Percentiles rank a stretch among this genome's conserved stretches.
These are phyloP conservation scores for Populus hybrid DNA, from an alignment of 441 rosid species.

Conservation along the genomic window DNA sequence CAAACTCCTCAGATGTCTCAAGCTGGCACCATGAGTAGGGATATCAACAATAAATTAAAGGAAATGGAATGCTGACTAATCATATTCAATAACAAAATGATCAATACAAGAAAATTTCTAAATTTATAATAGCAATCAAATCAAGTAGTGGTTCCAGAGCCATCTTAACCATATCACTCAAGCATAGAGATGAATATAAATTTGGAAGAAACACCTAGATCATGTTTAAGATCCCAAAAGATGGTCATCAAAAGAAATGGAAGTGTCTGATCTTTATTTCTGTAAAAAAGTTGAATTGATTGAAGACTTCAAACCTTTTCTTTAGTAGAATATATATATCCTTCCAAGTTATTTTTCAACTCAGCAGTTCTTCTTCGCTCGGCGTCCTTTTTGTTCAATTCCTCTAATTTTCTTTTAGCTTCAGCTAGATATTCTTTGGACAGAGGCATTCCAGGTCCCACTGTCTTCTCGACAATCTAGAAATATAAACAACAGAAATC, in stretches of 20 bases:
- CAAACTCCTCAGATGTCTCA: conserved; percentile 66
- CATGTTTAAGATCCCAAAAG: conserved; percentile 2
- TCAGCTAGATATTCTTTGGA: conserved; percentile 63
- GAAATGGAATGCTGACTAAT: background rate
- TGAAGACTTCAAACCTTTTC: conserved; percentile 57
- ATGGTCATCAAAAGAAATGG: conserved; percentile 12
- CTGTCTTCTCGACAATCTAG: conserved; percentile 77
- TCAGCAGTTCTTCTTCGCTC: conserved; percentile 75
- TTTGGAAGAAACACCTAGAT: conserved; percentile 8
- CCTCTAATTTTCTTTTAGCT: conserved; percentile 72
- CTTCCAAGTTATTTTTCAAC: conserved; percentile 87
- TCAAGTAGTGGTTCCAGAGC: background rate
- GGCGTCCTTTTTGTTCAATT: conserved; percentile 77
- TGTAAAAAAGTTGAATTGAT: background rate
- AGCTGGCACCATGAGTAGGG: conserved; percentile 51
- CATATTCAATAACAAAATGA: background rate
- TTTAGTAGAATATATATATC: conserved; percentile 94
- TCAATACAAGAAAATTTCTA: background rate
- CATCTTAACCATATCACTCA: background rate
- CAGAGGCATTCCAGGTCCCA: conserved; percentile 75
- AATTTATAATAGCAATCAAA: background rate
- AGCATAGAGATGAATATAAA: background rate
- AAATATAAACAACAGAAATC: conserved; percentile 13
- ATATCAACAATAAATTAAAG: conserved; percentile 6
- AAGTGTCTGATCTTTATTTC: conserved; percentile 36